These are phyloP conservation scores for Metschnikowia koreensis DNA, from an alignment of 805 yeast species.

Conservation along the genomic window DNA sequence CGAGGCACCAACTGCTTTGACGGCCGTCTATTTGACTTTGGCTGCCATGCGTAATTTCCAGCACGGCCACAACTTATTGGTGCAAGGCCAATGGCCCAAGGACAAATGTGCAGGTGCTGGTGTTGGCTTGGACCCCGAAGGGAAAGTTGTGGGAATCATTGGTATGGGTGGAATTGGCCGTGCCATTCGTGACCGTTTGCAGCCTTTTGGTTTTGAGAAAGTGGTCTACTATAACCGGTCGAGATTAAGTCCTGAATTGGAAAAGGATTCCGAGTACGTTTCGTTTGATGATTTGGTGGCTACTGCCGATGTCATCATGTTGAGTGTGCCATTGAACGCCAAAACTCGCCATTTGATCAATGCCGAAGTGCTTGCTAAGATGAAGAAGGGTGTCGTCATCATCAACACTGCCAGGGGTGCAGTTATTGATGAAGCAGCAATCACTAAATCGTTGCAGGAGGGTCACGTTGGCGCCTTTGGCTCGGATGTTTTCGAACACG, in stretches of 20 bases:
- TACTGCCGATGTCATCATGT: constrained; percentile 65
- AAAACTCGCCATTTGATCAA: constrained; percentile 70
- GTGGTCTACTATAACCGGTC: constrained; percentile 72
- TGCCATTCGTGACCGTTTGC: constrained; percentile 66
- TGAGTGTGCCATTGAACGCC: constrained; percentile 75
- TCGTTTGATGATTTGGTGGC: constrained; percentile 64
- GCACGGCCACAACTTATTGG: constrained; percentile 51
- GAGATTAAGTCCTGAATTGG: constrained; percentile 58
- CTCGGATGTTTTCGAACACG: constrained; percentile 72
- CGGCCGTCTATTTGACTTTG: constrained; percentile 60
- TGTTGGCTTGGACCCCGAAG: constrained; percentile 72
- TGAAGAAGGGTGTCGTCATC: constrained; percentile 76
- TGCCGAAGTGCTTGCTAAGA: constrained; percentile 55
- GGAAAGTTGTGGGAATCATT: constrained; percentile 72
- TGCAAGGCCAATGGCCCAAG: constrained; percentile 60
- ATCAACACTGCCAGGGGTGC: constrained; percentile 91
- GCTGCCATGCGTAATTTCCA: constrained; percentile 70
- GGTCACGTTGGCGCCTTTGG: constrained; percentile 72
- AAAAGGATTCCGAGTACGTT: constrained; percentile 68
- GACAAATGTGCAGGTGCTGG: constrained; percentile 49
- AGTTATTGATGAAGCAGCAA: constrained; percentile 63
- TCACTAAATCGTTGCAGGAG: constrained; percentile 52
- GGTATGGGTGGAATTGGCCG: constrained; percentile 93
- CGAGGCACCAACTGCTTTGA: constrained; percentile 69
- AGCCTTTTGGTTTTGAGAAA: constrained; percentile 73